Base-by-base conservation (phyloP, 805 yeast species). In the Wickerhamiella slavikovae region DNA sequence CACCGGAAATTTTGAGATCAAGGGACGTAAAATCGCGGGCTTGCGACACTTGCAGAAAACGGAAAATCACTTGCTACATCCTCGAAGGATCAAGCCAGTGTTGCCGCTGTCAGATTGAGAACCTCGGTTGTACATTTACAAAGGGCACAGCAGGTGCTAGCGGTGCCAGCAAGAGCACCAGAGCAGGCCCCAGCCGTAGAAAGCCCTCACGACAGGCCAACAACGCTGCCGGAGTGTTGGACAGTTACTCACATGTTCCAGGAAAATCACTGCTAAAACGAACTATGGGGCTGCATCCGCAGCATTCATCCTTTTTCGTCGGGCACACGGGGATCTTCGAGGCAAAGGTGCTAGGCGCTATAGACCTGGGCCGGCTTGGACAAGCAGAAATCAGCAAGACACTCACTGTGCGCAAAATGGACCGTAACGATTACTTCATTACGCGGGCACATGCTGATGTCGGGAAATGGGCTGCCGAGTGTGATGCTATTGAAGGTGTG, bases 251-350 rank as follows among this genome's bases (percentile, higher is more conserved):
- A 1, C 48, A 58, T 24, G 60, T 74, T 49, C 69, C 64, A 38
- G 70, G 70, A 2, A 64, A 70, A 35, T 70, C 79, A 3, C 49
- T 74, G 16, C 57, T 74, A 38, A 72, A 71, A 42, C 71, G 68
- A 39, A 71, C 82, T 0, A 55, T 72, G 19, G 65, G 77, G n/a
- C 52, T 78, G 14, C 94, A 80, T 46, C 79, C 71, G 42, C 94
- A 96, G 1, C 57, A 94, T 33, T 80, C 93, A 0, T 74, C 93
- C 13, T 79, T 79, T 43, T 76, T 70, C 42, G 72, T 83, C 14
- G 95, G 96, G 1, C 71, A 92, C 1, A 76, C 93, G 0, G 80
- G 94, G 12, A 62, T 77, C 17, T 79, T 72, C 46, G 96, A 85
- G 47, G 58, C 67, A 16, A 60, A 66, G 10, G 58, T 85, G 16